Evolutionary conservation across 495 filamentous ascomycete genomes (phyloP), one percentile per base, ranked within the genome.

Genomic region (Aspergillus cristatus): DNA sequence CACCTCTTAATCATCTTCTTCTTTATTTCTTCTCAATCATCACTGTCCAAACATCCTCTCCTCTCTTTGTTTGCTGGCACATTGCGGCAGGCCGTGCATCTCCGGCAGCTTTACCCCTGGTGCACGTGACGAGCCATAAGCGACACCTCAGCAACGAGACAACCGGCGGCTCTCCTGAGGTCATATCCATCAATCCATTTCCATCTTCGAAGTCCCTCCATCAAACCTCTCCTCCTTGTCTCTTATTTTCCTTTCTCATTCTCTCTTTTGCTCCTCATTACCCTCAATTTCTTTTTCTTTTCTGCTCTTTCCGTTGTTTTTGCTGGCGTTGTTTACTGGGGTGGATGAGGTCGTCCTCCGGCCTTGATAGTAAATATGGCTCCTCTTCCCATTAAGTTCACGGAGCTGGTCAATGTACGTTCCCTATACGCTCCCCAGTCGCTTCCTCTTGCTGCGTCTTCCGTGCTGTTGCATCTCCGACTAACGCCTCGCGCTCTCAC

Each of bases 351-450:
- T 65, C 65, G 63, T 62, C 38, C 49, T 56, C 51, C 65, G 59
- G 58, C 61, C 66, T 56, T 54, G 51, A n/a, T n/a, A n/a, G 57
- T 65, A 70, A 72, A 70, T 62, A 83, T 75, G 78, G 80, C 79
- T 73, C 74, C 76, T 53, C 64, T 95, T 50, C 89, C 89, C 49
- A 96, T 96, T 71, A 86, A 86, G 67, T 96, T 96, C 63, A 85
- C 82, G 60, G 89, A 96, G 77, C 74, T 94, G 54, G 70, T 93
- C 54, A 84, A 84, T 77, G 83, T 94, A 74, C 58, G 71, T 60
- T 40, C 42, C 40, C n/a, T n/a, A n/a, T n/a, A 40, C 38, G 25
- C 35, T 15, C 32, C 35, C 12, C 38, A 28, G 14, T 47, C 32
- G 32, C 34, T 35, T 13, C 28, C 18, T 34, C 30, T 47, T 34